Percentiles rank a stretch among this genome's conserved stretches.
Conservation (phyloP, 1,284 basidiomycete genomes). For the Trametes pubescens region DNA sequence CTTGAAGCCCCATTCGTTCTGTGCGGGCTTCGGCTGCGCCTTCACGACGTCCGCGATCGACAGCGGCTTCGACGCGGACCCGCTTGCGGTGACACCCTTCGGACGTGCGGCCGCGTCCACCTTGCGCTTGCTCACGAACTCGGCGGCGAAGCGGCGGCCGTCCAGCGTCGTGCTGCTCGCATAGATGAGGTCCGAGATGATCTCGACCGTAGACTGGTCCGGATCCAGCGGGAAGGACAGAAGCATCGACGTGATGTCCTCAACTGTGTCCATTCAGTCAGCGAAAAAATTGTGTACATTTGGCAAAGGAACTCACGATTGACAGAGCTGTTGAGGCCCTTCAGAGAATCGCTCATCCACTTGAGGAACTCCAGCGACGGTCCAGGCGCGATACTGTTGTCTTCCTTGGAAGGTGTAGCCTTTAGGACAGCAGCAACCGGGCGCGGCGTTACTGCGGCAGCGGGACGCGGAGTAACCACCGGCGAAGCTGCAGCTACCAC, state of each 20-base stretch:
- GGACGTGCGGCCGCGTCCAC: slow-evolving; percentile 66
- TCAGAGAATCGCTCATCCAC: slow-evolving; percentile 90
- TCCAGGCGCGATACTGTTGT: slow-evolving; percentile 63
- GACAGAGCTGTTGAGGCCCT: slow-evolving; percentile 83
- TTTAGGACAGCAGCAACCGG: slow-evolving; percentile 51
- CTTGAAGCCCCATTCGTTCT: slow-evolving; percentile 87
- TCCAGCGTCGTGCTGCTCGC: slow-evolving; percentile 94
- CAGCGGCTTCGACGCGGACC: slow-evolving; percentile 57
- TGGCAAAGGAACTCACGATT: slow-evolving; percentile 64
- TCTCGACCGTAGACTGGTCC: slow-evolving; percentile 81
- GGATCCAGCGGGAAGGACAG: slow-evolving; percentile 92
- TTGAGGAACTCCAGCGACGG: slow-evolving; percentile 92
- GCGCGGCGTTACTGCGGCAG: slow-evolving; percentile 36
- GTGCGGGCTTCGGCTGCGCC: slow-evolving; percentile 78
- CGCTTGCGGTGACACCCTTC: slow-evolving; percentile 52
- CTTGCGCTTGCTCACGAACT: slow-evolving; percentile 90
- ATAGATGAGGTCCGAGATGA: slow-evolving; percentile 94
- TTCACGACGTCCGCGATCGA: slow-evolving; percentile 92
- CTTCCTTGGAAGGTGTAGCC: slow-evolving; percentile 52
- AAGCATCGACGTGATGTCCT: slow-evolving; percentile 93
- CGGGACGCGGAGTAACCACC: slow-evolving; percentile 46
- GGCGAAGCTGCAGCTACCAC: slow-evolving; percentile 35
- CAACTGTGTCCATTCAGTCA: slow-evolving; percentile 60
- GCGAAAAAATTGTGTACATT: slow-evolving; percentile 13
- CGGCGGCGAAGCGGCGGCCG: slow-evolving; percentile 91